A percentile compares a stretch with the other conserved stretches of the same genome.
These are phyloP conservation scores for Hyaloperonospora arabidopsidis DNA, from an alignment of 352 stramenopile species.

Conservation along the genomic window DNA sequence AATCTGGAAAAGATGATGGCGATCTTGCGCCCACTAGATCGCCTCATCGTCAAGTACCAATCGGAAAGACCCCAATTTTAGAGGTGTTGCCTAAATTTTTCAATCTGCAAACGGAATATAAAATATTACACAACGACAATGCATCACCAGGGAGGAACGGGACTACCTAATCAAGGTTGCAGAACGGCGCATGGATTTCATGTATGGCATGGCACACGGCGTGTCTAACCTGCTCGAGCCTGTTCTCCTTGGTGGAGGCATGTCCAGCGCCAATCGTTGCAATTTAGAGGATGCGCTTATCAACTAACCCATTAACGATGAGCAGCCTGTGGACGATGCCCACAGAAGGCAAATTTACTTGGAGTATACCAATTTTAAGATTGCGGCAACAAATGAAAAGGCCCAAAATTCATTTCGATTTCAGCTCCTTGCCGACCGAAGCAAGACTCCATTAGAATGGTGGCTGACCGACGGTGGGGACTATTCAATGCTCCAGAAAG, in stretches of 20 bases:
- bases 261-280: no score
- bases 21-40: no score
- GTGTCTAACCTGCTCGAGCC: no score
- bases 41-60: conserved; percentile 1
- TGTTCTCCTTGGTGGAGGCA: no score
- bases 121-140: not conserved
- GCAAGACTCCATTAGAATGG: not conserved
- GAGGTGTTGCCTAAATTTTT: not conserved
- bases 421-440: not conserved
- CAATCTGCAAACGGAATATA: no score
- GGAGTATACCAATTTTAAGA: no score
- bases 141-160: not conserved
- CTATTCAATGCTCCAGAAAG: not conserved
- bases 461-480: not conserved
- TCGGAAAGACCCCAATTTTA: not conserved
- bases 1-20: no score
- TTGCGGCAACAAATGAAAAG: no score
- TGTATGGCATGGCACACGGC: not conserved
- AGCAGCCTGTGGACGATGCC: no score
- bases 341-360: no score
- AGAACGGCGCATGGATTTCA: not conserved
- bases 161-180: not conserved
- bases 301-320: not conserved
- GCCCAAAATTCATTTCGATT: not conserved
- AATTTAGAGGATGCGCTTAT: not conserved